Conservation (phyloP, 495 filamentous ascomycete genomes). For the Symbiotaphrina buchneri region DNA sequence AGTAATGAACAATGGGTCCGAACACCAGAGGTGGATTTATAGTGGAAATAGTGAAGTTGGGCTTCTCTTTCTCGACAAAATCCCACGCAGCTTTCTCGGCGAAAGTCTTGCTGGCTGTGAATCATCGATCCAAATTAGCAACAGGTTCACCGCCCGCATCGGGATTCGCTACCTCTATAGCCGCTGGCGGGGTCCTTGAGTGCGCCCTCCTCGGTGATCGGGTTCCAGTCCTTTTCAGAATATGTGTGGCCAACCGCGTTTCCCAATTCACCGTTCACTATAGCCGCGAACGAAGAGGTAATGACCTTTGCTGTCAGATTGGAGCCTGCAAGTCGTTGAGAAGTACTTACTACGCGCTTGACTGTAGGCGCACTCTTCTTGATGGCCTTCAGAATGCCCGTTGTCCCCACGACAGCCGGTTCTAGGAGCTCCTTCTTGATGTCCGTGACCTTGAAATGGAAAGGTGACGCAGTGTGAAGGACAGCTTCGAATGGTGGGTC, state of each 20-base stretch:
- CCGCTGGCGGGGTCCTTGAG: constrained; percentile 26
- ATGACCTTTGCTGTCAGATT: constrained; percentile 20
- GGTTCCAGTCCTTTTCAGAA: constrained; percentile 64
- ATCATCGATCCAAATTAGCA: no score
- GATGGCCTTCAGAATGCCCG: constrained; percentile 51
- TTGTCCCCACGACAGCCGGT: constrained; percentile 71
- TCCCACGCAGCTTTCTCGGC: constrained; percentile 62
- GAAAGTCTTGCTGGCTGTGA: constrained; percentile 8
- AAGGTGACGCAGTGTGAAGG: constrained; percentile 74
- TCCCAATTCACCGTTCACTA: constrained; percentile 27
- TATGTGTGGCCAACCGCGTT: constrained; percentile 32
- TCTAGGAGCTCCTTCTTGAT: constrained; percentile 63
- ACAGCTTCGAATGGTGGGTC: constrained; percentile 63
- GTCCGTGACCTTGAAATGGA: constrained; percentile 26
- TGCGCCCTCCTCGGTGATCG: constrained; percentile 49
- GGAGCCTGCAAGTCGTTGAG: neutral
- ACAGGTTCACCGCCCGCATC: no score
- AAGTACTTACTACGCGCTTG: constrained; percentile 35
- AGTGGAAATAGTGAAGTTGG: constrained; percentile 52
- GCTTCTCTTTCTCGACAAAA: constrained; percentile 58
- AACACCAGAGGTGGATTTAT: constrained; percentile 52
- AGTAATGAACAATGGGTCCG: constrained; percentile 42
- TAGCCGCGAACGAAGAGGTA: constrained; percentile 69
- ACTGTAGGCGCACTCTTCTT: constrained; percentile 53
- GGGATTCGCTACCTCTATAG: constrained; percentile 29